Evolutionary conservation across 2,329 filamentous ascomycete species (phyloP).

Genomic region (Trichoderma brevicompactum): DNA sequence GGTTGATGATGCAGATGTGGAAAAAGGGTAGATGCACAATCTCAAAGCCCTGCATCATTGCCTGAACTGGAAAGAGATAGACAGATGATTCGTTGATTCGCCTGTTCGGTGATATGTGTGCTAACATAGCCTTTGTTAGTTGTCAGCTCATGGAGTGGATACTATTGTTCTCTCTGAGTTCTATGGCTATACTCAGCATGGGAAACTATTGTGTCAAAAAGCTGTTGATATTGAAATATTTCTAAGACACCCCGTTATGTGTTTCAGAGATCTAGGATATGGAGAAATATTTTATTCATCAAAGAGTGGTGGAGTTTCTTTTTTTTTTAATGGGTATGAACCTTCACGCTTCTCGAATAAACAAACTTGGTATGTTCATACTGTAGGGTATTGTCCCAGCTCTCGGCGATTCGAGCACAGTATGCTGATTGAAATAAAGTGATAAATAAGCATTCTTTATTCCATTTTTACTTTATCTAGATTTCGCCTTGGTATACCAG

Average conservation of each 20-base stretch:
- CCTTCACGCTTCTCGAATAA: neutral
- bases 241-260: neutral
- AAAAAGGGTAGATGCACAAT: neutral
- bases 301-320: no score
- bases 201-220: neutral
- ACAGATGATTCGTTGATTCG: neutral
- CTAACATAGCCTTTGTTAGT: neutral
- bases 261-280: neutral
- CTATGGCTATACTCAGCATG: neutral
- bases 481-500: no score
- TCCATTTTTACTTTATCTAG: neutral
- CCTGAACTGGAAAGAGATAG: conserved; percentile 6
- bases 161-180: neutral
- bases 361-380: no score
- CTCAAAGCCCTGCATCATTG: neutral
- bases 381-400: neutral
- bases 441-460: no score
- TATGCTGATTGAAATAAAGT: no score
- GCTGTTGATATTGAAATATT: neutral
- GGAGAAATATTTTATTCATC: neutral
- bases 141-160: neutral
- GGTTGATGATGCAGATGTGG: neutral
- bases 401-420: no score
- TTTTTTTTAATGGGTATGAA: no score
- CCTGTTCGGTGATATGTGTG: neutral